Conservation (phyloP, 2,329 filamentous ascomycete genomes). For the Dothidotthia symphoricarpi region DNA sequence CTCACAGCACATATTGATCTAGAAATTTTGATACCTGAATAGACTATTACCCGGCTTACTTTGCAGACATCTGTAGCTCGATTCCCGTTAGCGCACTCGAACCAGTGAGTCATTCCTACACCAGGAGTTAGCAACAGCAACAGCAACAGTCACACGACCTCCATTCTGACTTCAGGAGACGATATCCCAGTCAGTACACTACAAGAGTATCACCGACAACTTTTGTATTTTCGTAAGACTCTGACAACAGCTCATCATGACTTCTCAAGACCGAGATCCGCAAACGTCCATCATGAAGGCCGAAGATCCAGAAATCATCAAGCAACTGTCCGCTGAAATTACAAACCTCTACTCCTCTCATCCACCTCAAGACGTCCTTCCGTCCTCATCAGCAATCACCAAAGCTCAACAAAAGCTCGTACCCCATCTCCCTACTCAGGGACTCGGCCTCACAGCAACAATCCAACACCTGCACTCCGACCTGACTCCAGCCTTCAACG, state of each 20-base stretch:
- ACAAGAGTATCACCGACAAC: no score
- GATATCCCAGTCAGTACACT: no score
- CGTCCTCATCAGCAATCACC: constrained; percentile 28
- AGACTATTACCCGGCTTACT: no score
- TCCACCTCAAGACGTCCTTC: constrained; percentile 34
- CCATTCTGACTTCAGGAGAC: no score
- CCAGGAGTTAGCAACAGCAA: no score
- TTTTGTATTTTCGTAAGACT: no score
- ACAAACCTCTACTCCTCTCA: constrained; percentile 22
- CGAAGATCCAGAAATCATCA: constrained; percentile 12
- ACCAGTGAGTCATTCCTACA: no score
- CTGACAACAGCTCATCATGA: neutral
- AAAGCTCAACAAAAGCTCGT: constrained; percentile 39
- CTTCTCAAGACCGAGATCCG: neutral
- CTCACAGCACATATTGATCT: no score
- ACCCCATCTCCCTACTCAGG: constrained; percentile 38
- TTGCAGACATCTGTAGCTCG: no score
- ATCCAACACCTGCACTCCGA: constrained; percentile 48
- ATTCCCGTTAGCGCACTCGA: no score
- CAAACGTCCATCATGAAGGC: constrained; percentile 13
- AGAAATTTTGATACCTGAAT: no score
- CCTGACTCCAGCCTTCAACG: constrained; percentile 61
- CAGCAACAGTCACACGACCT: no score
- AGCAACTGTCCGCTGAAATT: constrained; percentile 24
- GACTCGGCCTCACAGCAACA: constrained; percentile 46